phyloP scores from a whole-genome alignment of 805 yeast species.

The Metschnikowia kunwiensis region DNA sequence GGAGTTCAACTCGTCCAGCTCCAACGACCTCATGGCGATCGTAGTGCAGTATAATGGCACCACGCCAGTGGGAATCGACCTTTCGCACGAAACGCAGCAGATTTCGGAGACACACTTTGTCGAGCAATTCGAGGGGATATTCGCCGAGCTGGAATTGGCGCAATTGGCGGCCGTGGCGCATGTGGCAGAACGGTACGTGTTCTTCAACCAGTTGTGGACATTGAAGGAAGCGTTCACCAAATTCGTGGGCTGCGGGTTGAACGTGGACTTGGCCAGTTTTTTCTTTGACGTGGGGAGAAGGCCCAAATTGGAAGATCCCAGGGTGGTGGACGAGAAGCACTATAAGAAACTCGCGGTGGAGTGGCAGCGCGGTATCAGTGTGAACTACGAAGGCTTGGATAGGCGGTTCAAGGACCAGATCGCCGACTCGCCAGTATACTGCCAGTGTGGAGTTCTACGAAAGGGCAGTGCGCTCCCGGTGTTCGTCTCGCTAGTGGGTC shows the following conservation, averaged over 20 bases:
- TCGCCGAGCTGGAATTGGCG: conserved; percentile 33
- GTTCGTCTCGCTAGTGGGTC: conserved; percentile 9
- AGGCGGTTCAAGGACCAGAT: conserved; percentile 1
- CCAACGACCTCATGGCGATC: conserved; percentile 48
- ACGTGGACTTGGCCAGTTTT: conserved; percentile 16
- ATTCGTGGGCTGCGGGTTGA: conserved; percentile 56
- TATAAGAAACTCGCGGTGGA: not conserved
- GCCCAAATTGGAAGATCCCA: not conserved
- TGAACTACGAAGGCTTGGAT: conserved; percentile 4
- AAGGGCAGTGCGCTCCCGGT: conserved; percentile 8
- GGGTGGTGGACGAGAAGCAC: not conserved
- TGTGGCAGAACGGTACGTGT: conserved; percentile 20
- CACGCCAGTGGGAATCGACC: conserved; percentile 34
- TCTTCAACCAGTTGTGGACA: conserved; percentile 69
- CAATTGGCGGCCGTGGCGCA: conserved; percentile 24
- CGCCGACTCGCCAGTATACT: not conserved
- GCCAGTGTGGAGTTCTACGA: conserved; percentile 8
- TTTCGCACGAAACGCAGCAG: conserved; percentile 34
- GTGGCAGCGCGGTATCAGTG: conserved; percentile 12
- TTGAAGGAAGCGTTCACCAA: conserved; percentile 75
- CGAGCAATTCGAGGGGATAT: conserved; percentile 41
- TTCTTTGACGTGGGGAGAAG: conserved; percentile 7
- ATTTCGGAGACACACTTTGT: conserved; percentile 28
- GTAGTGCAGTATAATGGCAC: conserved; percentile 31
- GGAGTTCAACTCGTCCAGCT: conserved; percentile 60